Evolutionary conservation across 768 basidiomycete species (phyloP).

Genomic region (Amanita inopinata): DNA sequence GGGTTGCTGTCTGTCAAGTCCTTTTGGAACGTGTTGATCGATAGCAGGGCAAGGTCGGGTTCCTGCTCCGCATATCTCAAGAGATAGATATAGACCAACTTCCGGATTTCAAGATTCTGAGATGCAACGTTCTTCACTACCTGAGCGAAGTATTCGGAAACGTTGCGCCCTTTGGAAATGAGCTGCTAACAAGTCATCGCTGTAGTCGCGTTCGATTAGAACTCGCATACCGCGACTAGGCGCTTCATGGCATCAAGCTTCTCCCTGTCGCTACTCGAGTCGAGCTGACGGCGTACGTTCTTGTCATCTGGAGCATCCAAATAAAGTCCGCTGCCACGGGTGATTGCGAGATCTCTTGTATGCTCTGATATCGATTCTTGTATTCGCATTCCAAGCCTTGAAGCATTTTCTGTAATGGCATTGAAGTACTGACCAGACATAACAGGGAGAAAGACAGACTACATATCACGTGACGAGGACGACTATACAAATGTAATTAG

Average conservation of each 20-base stretch:
- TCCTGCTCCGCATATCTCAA: conserved; percentile 88
- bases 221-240: conserved; percentile 71
- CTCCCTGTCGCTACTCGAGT: conserved; percentile 81
- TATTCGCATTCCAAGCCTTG: conserved; percentile 71
- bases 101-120: conserved; percentile 85
- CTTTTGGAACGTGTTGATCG: conserved; percentile 98
- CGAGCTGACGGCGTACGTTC: conserved; percentile 75
- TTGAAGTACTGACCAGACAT: conserved; percentile 41
- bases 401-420: conserved; percentile 71
- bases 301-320: conserved; percentile 74
- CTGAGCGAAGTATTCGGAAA: conserved; percentile 90
- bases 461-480: background rate
- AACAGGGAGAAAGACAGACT: background rate
- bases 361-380: conserved; percentile 79
- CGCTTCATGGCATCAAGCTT: conserved; percentile 94
- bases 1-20: conserved; percentile 90
- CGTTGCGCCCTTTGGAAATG: conserved; percentile 86
- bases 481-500: conserved; percentile 24
- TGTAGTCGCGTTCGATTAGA: background rate
- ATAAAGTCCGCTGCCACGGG: conserved; percentile 47
- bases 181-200: conserved; percentile 38
- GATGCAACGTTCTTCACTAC: conserved; percentile 97
- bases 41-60: conserved; percentile 89
- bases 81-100: conserved; percentile 97
- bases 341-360: conserved; percentile 60